Evolutionary conservation across 2,329 filamentous ascomycete genomes (phyloP).

Genomic region (Pochonia chlamydosporia): DNA sequence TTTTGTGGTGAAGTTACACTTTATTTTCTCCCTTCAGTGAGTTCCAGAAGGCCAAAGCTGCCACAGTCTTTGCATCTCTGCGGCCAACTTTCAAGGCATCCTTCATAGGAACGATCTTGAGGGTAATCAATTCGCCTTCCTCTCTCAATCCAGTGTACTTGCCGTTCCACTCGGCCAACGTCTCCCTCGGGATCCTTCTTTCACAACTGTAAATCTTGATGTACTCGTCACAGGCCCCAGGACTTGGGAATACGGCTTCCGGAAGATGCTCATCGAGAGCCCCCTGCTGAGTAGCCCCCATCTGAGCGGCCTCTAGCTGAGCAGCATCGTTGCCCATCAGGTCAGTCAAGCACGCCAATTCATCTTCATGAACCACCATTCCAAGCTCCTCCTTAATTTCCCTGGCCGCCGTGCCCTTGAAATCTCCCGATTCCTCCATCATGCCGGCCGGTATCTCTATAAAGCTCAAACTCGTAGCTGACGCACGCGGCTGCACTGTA

Average conservation of each 20-base stretch:
- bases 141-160: slow-evolving; percentile 52
- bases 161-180: slow-evolving; percentile 50
- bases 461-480: slow-evolving; percentile 48
- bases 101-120: slow-evolving; percentile 51
- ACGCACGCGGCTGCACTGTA: slow-evolving; percentile 53
- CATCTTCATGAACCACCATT: slow-evolving; percentile 40
- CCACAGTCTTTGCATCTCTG: slow-evolving; percentile 54
- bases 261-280: slow-evolving; percentile 30
- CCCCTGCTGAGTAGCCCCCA: slow-evolving; percentile 37
- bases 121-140: slow-evolving; percentile 55
- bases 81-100: slow-evolving; percentile 53
- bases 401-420: slow-evolving; percentile 51
- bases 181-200: slow-evolving; percentile 40
- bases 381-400: slow-evolving; percentile 59
- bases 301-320: slow-evolving; percentile 45
- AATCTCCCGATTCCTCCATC: slow-evolving; percentile 48
- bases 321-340: slow-evolving; percentile 35
- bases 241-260: slow-evolving; percentile 49
- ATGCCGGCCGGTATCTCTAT: slow-evolving; percentile 54
- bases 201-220: slow-evolving; percentile 54
- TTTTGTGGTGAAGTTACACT: slow-evolving; percentile 18
- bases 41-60: slow-evolving; percentile 54
- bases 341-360: slow-evolving; percentile 47
- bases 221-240: slow-evolving; percentile 56
- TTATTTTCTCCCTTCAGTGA: slow-evolving; percentile 43